These are phyloP conservation scores for Colletotrichum sp. DNA, from an alignment of 2,329 filamentous ascomycete genomes.

Conservation along the genomic window DNA sequence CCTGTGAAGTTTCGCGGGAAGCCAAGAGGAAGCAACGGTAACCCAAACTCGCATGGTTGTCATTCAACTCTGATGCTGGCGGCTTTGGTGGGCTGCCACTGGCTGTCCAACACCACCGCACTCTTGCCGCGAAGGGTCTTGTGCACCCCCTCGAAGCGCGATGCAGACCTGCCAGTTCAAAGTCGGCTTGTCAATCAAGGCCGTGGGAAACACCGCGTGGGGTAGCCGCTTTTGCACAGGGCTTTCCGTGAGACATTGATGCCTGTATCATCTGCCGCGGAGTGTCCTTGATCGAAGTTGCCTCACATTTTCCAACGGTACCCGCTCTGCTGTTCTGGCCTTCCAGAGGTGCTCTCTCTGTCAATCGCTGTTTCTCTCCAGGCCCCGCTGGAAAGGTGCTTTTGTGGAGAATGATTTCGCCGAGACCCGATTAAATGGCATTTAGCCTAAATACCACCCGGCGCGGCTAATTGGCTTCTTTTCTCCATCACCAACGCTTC, in stretches of 20 bases:
- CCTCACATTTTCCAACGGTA: neutral
- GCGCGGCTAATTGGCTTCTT: constrained; percentile 20
- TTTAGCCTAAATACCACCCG: constrained; percentile 20
- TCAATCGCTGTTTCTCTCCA: neutral
- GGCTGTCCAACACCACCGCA: neutral
- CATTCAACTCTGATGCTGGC: neutral
- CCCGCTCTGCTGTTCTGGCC: neutral
- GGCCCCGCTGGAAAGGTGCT: neutral
- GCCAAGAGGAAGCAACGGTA: neutral
- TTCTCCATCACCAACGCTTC: neutral
- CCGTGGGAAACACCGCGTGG: neutral
- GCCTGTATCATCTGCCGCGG: neutral
- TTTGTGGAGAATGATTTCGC: constrained; percentile 3
- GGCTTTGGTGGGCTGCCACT: constrained; percentile 15
- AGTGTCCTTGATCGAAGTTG: neutral
- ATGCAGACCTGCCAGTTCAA: neutral
- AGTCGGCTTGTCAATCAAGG: neutral
- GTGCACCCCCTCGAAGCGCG: neutral
- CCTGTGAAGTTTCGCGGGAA: neutral
- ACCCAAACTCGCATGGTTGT: neutral
- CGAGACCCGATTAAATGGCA: constrained; percentile 7
- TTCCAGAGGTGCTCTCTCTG: neutral
- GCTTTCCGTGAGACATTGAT: neutral
- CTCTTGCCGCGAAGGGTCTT: neutral
- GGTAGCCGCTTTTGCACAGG: neutral